phyloP scores from a whole-genome alignment of 2,329 filamentous ascomycete genomes.

The Zymoseptoria pseudotritici region DNA sequence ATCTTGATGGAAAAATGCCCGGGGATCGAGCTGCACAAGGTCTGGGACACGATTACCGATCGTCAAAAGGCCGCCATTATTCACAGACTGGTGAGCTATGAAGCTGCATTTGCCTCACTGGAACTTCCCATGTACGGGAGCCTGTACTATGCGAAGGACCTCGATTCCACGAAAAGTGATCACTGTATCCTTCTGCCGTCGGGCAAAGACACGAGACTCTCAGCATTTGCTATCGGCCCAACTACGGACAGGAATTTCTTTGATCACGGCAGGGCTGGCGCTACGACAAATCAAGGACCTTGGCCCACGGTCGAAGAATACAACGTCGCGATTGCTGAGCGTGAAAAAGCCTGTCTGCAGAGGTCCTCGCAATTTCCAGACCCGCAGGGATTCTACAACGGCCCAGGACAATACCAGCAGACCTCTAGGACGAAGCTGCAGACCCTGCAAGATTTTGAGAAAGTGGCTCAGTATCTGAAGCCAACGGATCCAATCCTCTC shows the following conservation, averaged over 20 bases:
- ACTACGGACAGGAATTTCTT: constrained; percentile 8
- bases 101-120: not conserved
- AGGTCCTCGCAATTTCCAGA: constrained; percentile 5
- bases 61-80: constrained; percentile 2
- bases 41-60: constrained; percentile 2
- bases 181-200: not conserved
- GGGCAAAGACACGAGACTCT: not conserved
- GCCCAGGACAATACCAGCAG: constrained; percentile 6
- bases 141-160: constrained; percentile 6
- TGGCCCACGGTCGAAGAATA: constrained; percentile 7
- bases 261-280: constrained; percentile 3
- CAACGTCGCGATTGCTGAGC: constrained; percentile 6
- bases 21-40: constrained; percentile 1
- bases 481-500: constrained; percentile 2
- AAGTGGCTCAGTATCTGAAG: constrained; percentile 2
- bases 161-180: not conserved
- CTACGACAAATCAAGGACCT: constrained; percentile 5
- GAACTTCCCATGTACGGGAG: constrained; percentile 2
- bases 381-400: constrained; percentile 9
- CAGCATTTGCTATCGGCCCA: constrained; percentile 1
- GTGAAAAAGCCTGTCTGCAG: constrained; percentile 4
- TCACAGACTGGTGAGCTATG: constrained; percentile 2
- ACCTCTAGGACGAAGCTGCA: not conserved
- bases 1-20: constrained; percentile 6
- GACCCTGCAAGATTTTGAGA: constrained; percentile 1